Evolutionary conservation across 345 rosid species (phyloP).

Genomic region (Dovyalis caffra): DNA sequence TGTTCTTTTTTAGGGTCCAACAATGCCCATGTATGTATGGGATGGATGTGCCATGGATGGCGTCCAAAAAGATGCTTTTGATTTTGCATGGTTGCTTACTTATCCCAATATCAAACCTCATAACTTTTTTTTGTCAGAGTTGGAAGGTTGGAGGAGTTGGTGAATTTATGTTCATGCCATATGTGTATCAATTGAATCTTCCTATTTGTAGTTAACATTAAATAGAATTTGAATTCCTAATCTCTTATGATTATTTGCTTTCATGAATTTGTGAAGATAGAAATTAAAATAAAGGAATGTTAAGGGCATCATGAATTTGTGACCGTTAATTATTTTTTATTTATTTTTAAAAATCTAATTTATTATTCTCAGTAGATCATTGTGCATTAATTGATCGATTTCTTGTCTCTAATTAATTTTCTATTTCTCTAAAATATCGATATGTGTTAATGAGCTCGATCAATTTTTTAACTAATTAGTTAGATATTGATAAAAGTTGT

Average conservation of each 20-base stretch:
- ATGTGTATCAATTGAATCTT: background rate
- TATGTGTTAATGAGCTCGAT: background rate
- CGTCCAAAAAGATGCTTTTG: background rate
- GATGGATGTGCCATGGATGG: background rate
- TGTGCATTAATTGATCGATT: background rate
- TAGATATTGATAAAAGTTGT: background rate
- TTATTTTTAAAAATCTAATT: background rate
- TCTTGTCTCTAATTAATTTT: background rate
- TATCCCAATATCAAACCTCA: background rate
- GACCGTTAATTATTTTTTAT: background rate
- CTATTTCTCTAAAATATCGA: background rate
- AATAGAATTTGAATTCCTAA: background rate
- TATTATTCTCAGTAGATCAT: fast-evolving
- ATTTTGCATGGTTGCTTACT: background rate
- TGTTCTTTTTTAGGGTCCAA: background rate
- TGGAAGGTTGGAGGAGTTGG: too few relatives aligned
- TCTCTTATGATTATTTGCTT: too few relatives aligned
- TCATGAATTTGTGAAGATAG: background rate
- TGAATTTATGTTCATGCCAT: background rate
- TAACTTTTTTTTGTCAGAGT: fast-evolving
- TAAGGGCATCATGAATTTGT: too few relatives aligned
- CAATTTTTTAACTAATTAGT: background rate
- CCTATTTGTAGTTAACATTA: background rate
- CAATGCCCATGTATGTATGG: background rate
- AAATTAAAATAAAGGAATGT: too few relatives aligned